Evolutionary conservation across 1,284 basidiomycete genomes (phyloP), one percentile per base, ranked within the genome.

Genomic region (Tremellales sp.): DNA sequence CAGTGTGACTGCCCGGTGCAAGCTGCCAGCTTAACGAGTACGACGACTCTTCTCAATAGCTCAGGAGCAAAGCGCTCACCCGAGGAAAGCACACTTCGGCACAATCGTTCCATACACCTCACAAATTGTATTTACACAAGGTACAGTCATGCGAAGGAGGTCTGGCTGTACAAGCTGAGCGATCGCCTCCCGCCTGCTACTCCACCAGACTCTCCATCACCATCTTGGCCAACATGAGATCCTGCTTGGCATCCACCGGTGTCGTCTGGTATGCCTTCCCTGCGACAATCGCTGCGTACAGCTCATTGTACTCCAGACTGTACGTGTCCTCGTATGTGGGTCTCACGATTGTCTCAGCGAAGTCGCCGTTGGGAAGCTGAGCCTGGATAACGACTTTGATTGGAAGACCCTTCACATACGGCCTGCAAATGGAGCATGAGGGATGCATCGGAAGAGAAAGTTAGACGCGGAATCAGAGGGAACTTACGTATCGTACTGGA

Each of bases 401-500:
- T 0, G 74, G 72, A 2, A 75, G 59, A 0, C 70, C 74, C 42
- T 73, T 73, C 50, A 75, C 67, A 57, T 70, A 75, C 14, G 74
- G 72, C 28, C 65, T 68, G 45, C 9, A n/a, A 42, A 19, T 8
- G n/a, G n/a, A n/a, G 19, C 19, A 12, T 10, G 35, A 37, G 9
- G 12, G 35, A 37, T 12, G 35, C 9, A 9, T 10, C 19, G 10
- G 10, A 37, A 19, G 19, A 13, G 35, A 10, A 37, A 19, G 35
- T 13, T 19, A 40, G 38, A 5, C 32, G 22, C 40, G 32, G 40
- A n/a, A n/a, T n/a, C n/a, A 5, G 31, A 12, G 13, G 28, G 9
- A 29, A 57, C 66, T 59, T 43, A 70, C 65, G 72, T 71, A 47
- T 74, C 70, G 49, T 70, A 74, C 13, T 63, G 58, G 26, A 76